Conservation (phyloP, 2,329 filamentous ascomycete genomes). For the Davidsoniella eucalypti region DNA sequence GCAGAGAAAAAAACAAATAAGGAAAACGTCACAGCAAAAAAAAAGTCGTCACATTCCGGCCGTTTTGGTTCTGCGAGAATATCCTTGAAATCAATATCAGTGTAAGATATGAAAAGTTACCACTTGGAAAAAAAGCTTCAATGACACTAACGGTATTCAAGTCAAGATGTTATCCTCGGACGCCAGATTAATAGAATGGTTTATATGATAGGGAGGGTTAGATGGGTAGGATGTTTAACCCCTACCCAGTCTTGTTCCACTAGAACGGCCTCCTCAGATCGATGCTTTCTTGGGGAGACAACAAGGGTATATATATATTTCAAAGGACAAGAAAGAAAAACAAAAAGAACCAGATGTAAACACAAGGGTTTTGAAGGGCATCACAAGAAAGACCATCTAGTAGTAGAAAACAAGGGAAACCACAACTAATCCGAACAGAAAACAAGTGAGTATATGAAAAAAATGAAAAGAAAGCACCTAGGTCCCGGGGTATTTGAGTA, state of each 20-base stretch:
- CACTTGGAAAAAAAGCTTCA: no score
- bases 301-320: background rate
- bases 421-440: background rate
- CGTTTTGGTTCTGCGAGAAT: no score
- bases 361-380: no score
- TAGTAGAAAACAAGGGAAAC: background rate
- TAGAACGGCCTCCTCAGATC: no score
- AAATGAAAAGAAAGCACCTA: slow-evolving; percentile 4
- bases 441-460: background rate
- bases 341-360: background rate
- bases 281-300: background rate
- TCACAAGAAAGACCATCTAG: background rate
- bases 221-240: no score
- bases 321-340: background rate
- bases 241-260: no score
- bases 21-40: slow-evolving; percentile 4
- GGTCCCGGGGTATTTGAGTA: slow-evolving; percentile 11
- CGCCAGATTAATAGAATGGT: no score
- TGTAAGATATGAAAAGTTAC: no score
- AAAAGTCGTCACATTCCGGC: background rate
- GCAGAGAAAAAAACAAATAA: background rate
- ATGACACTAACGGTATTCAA: no score
- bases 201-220: no score
- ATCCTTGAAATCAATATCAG: no score
- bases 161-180: no score